Percentiles rank a stretch among this genome's conserved stretches.
These are phyloP conservation scores for Biscogniauxia marginata DNA, from an alignment of 2,329 filamentous ascomycete genomes.

Conservation along the genomic window DNA sequence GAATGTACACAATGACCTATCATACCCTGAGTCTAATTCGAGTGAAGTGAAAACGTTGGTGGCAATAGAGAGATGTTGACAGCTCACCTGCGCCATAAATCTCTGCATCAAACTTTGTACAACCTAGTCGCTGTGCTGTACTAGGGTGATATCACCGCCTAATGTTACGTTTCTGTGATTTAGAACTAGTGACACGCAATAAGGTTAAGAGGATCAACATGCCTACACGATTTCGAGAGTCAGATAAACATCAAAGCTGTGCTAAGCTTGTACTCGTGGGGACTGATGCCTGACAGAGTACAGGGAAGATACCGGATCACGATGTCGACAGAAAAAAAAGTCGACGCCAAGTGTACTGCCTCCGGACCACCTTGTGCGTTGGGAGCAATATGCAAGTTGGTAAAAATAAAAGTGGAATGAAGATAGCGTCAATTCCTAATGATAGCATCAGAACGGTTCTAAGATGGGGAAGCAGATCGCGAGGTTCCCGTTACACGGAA, in stretches of 20 bases:
- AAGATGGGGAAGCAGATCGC: background rate
- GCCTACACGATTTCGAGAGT: background rate
- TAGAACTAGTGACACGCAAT: background rate
- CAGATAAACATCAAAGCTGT: background rate
- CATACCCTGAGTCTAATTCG: background rate
- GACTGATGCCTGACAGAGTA: background rate
- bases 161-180: background rate
- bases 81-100: background rate
- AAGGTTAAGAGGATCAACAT: background rate
- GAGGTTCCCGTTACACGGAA: background rate
- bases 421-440: background rate
- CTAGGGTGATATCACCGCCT: background rate
- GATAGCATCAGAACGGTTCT: background rate
- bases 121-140: background rate
- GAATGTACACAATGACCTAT: background rate
- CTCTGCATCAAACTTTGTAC: background rate
- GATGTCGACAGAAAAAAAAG: background rate
- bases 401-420: background rate
- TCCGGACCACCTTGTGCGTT: background rate
- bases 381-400: background rate
- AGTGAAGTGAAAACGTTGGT: background rate
- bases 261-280: background rate
- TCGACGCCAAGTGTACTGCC: background rate
- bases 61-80: background rate
- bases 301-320: background rate